Conservation (phyloP, 2,329 filamentous ascomycete genomes). For the Raffaelea ambrosiae region DNA sequence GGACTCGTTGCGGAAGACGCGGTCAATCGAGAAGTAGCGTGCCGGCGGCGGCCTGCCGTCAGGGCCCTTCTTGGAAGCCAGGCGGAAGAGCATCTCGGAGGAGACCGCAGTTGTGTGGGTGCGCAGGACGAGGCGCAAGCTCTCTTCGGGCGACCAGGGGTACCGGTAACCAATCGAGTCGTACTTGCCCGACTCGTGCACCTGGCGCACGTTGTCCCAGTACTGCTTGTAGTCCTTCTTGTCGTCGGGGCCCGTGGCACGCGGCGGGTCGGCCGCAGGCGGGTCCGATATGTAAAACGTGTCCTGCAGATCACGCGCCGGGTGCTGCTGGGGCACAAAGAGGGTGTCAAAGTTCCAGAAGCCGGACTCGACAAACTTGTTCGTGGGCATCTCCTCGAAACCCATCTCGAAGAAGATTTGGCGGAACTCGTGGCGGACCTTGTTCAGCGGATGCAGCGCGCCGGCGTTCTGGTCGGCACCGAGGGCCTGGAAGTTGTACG, state of each 20-base stretch:
- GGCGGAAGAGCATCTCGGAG: slow-evolving; percentile 81
- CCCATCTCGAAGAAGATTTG: slow-evolving; percentile 99
- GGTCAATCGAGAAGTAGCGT: slow-evolving; percentile 97
- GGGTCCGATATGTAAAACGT: slow-evolving; percentile 96
- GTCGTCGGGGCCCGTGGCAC: slow-evolving; percentile 40
- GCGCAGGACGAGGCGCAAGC: slow-evolving; percentile 76
- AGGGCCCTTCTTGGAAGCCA: slow-evolving; percentile 68
- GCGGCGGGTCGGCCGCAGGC: slow-evolving; percentile 60
- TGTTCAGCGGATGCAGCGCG: slow-evolving; percentile 68
- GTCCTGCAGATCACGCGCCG: slow-evolving; percentile 92
- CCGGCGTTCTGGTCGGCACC: slow-evolving; percentile 54
- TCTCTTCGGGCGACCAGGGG: slow-evolving; percentile 83
- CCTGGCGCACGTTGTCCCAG: slow-evolving; percentile 77
- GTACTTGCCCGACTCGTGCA: slow-evolving; percentile 86
- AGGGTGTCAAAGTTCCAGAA: slow-evolving; percentile 99
- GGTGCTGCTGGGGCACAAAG: slow-evolving; percentile 95
- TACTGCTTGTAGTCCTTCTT: slow-evolving; percentile 71
- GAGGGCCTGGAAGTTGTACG: slow-evolving; percentile 45
- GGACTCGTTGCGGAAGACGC: slow-evolving; percentile 95
- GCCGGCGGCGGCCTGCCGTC: slow-evolving; percentile 57
- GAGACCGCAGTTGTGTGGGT: slow-evolving; percentile 95
- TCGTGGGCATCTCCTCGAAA: slow-evolving; percentile 96
- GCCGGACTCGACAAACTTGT: slow-evolving; percentile 86
- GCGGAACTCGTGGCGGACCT: slow-evolving; percentile 91
- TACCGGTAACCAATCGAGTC: slow-evolving; percentile 96